Base-by-base conservation (phyloP, 495 filamentous ascomycete species). In the Penicillium coprophilum region DNA sequence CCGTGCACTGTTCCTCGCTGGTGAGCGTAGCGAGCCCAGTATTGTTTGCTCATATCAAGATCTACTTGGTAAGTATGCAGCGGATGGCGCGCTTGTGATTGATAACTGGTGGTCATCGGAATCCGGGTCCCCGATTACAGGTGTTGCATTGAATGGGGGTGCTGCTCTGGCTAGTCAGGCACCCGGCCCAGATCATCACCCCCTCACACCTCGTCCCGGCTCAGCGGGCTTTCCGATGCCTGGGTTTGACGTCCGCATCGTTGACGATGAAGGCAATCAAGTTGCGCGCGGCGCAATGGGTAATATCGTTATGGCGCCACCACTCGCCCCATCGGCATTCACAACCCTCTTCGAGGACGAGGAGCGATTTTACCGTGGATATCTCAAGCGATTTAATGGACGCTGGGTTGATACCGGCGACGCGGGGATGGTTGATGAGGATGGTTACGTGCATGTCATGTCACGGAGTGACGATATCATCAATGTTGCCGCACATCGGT, bases 71-170 rank as follows among this genome's bases (percentile, higher is more conserved):
- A 75, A 80, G 50, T 84, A 90, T 59, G 86, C 82, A 36, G 82
- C 84, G 0, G 73, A 71, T 1, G 80, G 80, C 28, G 85, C 90
- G 0, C 74, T 81, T 27, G 89, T 96, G 15, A 79, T 96, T 48
- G 92, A 97, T 68, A 96, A 96, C 66, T 97, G 92, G 92, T 97
- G 92, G 92, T 93, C 89, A 4, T 93, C 90, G 1, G 92, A 96
- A 70, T 90, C 88, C 1, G 92, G 92, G 8, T 90, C 87, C 5
- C 92, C 92, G 6, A 96, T 97, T 57, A 86, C 92, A 0, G 92
- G 90, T 1, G 75, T 96, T 24, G 85, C 89, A 7, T 74, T 96
- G 32, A 48, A 65, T 12, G 61, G 70, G 48, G 53, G 58, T 12
- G 74, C 81, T 5, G 73, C 53, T 19, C 28, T 46, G 4, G 57